These are phyloP conservation scores for Ramalina intermedia DNA, from an alignment of 495 filamentous ascomycete genomes.

Conservation along the genomic window DNA sequence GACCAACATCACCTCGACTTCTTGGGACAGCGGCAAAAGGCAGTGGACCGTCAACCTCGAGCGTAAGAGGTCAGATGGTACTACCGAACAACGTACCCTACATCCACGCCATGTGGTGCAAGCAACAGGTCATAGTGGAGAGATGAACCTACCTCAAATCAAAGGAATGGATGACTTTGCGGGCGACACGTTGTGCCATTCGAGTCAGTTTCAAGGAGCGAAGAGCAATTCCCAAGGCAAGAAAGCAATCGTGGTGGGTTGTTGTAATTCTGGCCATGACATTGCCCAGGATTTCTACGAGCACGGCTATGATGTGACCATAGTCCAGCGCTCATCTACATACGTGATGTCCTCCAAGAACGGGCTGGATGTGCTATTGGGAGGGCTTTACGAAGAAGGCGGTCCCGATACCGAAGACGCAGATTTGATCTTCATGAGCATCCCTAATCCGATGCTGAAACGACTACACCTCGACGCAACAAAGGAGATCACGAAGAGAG, in stretches of 20 bases:
- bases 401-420: slow-evolving; percentile 36
- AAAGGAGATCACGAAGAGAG: slow-evolving; percentile 25
- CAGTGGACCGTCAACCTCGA: slow-evolving; percentile 48
- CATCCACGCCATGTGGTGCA: slow-evolving; percentile 55
- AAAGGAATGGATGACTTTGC: slow-evolving; percentile 47
- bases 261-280: slow-evolving; percentile 65
- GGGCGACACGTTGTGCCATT: slow-evolving; percentile 50
- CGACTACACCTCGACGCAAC: slow-evolving; percentile 34
- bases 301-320: slow-evolving; percentile 70
- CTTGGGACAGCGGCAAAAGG: slow-evolving; percentile 38
- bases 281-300: slow-evolving; percentile 75
- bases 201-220: slow-evolving; percentile 51
- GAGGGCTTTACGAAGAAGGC: slow-evolving; percentile 46
- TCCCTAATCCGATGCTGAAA: slow-evolving; percentile 38
- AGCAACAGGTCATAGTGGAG: slow-evolving; percentile 59
- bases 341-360: slow-evolving; percentile 48
- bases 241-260: slow-evolving; percentile 62
- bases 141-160: slow-evolving; percentile 49
- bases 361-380: slow-evolving; percentile 37
- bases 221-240: slow-evolving; percentile 34
- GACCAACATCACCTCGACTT: slow-evolving; percentile 34
- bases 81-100: slow-evolving; percentile 37
- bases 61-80: slow-evolving; percentile 33
- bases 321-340: slow-evolving; percentile 66
- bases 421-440: slow-evolving; percentile 37